phyloP scores from a whole-genome alignment of 164 flowering plant genomes.

The Vitis labrusca region DNA sequence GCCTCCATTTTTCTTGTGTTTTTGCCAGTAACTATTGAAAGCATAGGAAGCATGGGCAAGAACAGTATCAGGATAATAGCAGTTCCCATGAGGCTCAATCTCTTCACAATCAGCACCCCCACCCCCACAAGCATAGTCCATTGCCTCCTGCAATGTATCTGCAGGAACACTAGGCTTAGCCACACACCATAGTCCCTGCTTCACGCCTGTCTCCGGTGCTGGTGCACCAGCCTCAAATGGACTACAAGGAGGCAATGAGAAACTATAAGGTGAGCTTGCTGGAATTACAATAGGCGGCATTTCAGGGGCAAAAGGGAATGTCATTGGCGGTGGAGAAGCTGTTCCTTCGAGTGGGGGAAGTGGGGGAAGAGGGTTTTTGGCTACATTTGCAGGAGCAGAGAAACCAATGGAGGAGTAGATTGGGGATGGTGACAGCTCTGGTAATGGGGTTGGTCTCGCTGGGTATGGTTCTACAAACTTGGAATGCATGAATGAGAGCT shows the following conservation, averaged over 20 bases:
- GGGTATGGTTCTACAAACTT: conserved; percentile 45
- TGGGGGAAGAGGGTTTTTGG: conserved; percentile 51
- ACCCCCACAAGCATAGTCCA: conserved; percentile 92
- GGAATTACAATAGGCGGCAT: conserved; percentile 18
- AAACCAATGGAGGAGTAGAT: conserved; percentile 43
- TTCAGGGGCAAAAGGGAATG: conserved; percentile 8
- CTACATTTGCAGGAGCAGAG: conserved; percentile 42
- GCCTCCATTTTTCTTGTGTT: conserved; percentile 70
- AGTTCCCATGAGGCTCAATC: conserved; percentile 67
- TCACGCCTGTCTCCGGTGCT: conserved; percentile 21
- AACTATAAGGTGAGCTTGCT: conserved; percentile 34
- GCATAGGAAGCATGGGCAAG: conserved; percentile 94
- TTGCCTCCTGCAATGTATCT: conserved; percentile 68
- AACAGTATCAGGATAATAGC: conserved; percentile 64
- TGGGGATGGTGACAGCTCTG: conserved; percentile 38
- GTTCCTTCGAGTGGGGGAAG: conserved; percentile 12
- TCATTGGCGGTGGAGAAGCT: conserved; percentile 16
- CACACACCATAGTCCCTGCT: conserved; percentile 76
- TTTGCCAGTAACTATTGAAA: conserved; percentile 95
- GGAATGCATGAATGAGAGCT: conserved; percentile 41
- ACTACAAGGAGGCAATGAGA: conserved; percentile 49
- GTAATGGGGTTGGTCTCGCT: conserved; percentile 64
- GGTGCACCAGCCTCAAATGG: conserved; percentile 32
- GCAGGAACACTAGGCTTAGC: conserved; percentile 86
- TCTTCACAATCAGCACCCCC: conserved; percentile 83